Conservation (phyloP, 352 stramenopile genomes). For the Pythium phragmitis region DNA sequence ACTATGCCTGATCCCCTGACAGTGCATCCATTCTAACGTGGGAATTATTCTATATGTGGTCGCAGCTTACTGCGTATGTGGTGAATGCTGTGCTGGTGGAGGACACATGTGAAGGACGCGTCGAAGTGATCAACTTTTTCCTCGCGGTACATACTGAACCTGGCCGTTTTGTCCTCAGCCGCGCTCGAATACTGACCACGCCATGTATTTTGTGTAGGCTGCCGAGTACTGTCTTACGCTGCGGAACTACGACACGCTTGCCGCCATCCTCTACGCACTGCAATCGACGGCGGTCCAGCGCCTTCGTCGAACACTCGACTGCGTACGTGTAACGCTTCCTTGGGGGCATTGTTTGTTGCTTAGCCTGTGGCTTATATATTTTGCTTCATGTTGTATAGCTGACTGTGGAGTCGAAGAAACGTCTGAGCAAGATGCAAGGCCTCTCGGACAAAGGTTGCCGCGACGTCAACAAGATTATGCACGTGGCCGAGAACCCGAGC, state of each 20-base stretch:
- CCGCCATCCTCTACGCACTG: conserved; percentile 81
- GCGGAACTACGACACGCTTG: conserved; percentile 83
- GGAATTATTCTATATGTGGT: neutral
- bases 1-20: too few species aligned
- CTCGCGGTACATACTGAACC: conserved; percentile 40
- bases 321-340: conserved; percentile 38
- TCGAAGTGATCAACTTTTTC: conserved; percentile 78
- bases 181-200: neutral
- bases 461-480: conserved; percentile 87
- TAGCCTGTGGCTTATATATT: neutral
- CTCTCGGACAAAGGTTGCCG: conserved; percentile 81
- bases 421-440: conserved; percentile 76
- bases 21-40: neutral
- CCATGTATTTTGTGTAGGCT: conserved; percentile 32
- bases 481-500: conserved; percentile 60
- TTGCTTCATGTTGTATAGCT: conserved; percentile 34
- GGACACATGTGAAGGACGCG: conserved; percentile 59
- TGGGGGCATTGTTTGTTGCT: neutral
- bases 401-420: conserved; percentile 56
- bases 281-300: conserved; percentile 87
- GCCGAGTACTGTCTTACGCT: conserved; percentile 69
- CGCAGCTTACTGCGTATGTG: conserved; percentile 76
- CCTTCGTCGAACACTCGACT: conserved; percentile 69
- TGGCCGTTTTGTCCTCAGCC: neutral
- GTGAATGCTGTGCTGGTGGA: conserved; percentile 79